Percentiles rank a stretch among this genome's conserved stretches.
phyloP scores from a whole-genome alignment of 306 rosid species.

The Crotalaria pallida region DNA sequence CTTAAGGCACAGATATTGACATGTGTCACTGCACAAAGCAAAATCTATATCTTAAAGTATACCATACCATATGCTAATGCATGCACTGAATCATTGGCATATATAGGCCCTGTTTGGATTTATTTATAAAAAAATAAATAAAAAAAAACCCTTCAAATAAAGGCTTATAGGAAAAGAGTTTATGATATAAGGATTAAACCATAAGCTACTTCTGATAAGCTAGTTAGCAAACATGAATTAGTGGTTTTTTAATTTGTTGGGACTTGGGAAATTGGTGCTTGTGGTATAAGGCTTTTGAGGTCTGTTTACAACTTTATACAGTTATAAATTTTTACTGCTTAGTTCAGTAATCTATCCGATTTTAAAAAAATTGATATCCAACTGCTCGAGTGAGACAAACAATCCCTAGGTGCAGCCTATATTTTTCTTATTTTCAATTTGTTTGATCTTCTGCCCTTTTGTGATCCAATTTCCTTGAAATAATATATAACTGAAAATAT shows the following conservation, averaged over 20 bases:
- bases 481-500: background rate
- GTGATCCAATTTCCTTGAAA: background rate
- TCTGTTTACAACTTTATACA: background rate
- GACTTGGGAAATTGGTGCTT: background rate
- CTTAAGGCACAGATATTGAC: background rate
- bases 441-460: background rate
- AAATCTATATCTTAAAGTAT: background rate
- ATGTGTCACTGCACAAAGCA: background rate
- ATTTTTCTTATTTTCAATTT: background rate
- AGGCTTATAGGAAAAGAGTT: background rate
- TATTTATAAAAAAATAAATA: too few relatives aligned
- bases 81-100: background rate
- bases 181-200: background rate
- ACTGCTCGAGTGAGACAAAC: background rate
- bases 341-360: background rate
- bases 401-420: background rate
- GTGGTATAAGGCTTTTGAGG: background rate
- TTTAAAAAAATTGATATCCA: background rate
- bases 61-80: background rate
- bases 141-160: background rate
- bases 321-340: background rate
- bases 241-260: background rate
- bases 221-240: background rate
- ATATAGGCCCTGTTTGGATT: background rate
- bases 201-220: background rate